Evolutionary conservation across 2,329 filamentous ascomycete genomes (phyloP).

Genomic region (Tolypocladium pustulatum): DNA sequence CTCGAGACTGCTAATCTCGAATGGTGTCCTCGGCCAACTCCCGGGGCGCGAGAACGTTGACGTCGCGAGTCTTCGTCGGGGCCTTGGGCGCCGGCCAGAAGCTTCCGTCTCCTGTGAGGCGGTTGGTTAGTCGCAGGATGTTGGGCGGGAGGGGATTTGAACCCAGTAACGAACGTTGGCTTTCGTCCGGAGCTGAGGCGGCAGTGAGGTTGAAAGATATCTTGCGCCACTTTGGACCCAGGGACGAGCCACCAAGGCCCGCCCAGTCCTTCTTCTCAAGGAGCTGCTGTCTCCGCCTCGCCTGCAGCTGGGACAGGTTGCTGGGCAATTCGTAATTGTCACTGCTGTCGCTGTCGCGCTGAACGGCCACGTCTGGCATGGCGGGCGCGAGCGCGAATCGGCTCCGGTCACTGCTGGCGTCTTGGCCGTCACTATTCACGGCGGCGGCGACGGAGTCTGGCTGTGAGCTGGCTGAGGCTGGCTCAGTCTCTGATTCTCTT

Average conservation of each 20-base stretch:
- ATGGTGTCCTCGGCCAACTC: neutral
- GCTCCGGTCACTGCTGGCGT: neutral
- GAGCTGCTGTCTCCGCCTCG: neutral
- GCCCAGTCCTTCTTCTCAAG: neutral
- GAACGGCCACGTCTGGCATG: neutral
- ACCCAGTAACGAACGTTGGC: neutral
- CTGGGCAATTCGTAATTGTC: neutral
- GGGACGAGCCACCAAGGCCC: neutral
- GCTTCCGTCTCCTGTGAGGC: neutral
- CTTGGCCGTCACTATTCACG: neutral
- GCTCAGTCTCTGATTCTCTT: neutral
- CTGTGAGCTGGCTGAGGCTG: neutral
- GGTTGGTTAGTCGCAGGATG: neutral
- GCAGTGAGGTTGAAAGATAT: neutral
- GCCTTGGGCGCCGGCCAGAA: neutral
- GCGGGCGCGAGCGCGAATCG: neutral
- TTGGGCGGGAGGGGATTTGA: neutral
- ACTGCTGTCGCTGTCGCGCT: neutral
- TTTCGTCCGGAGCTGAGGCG: neutral
- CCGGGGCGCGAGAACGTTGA: neutral
- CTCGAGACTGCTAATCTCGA: neutral
- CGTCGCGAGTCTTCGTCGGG: neutral
- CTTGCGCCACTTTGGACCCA: neutral
- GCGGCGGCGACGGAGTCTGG: neutral
- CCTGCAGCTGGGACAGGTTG: neutral